phyloP scores from a whole-genome alignment of 2,329 filamentous ascomycete species.

The Purpureocillium lavendulum region DNA sequence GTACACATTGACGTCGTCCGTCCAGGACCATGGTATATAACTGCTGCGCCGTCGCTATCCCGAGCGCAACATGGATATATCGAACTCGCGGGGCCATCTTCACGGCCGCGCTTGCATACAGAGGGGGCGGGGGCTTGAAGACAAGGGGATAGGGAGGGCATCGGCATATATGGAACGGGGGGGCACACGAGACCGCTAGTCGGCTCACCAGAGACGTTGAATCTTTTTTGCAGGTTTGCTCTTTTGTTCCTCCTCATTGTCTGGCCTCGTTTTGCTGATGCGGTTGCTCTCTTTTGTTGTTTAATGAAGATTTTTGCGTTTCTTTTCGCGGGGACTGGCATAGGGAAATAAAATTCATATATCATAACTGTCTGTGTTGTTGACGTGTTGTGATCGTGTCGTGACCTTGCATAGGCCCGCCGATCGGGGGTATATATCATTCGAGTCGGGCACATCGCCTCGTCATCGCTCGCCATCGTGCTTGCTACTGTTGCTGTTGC shows the following conservation, averaged over 20 bases:
- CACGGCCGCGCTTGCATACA: background rate
- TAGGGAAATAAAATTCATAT: slow-evolving; percentile 11
- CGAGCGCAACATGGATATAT: background rate
- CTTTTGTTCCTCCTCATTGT: slow-evolving; percentile 2
- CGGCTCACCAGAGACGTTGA: no score
- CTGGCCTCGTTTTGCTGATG: background rate
- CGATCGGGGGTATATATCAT: no score
- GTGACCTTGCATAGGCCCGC: background rate
- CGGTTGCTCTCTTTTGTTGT: background rate
- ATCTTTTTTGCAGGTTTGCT: slow-evolving; percentile 8
- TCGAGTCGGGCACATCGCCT: no score
- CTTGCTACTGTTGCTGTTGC: slow-evolving; percentile 11
- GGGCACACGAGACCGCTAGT: background rate
- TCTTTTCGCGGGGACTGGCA: background rate
- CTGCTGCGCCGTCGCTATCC: background rate
- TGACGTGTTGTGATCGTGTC: background rate
- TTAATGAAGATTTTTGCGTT: background rate
- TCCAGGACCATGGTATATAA: slow-evolving; percentile 7
- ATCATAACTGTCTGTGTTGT: slow-evolving; percentile 3
- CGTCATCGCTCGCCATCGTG: slow-evolving; percentile 5
- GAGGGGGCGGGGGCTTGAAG: background rate
- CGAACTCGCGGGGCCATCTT: background rate
- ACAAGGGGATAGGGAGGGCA: slow-evolving; percentile 1
- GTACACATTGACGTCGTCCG: background rate
- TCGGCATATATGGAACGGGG: slow-evolving; percentile 1